Percentiles rank a stretch among this genome's conserved stretches.
Conservation (phyloP, 768 basidiomycete species). For the Mycena albidolilacea region DNA sequence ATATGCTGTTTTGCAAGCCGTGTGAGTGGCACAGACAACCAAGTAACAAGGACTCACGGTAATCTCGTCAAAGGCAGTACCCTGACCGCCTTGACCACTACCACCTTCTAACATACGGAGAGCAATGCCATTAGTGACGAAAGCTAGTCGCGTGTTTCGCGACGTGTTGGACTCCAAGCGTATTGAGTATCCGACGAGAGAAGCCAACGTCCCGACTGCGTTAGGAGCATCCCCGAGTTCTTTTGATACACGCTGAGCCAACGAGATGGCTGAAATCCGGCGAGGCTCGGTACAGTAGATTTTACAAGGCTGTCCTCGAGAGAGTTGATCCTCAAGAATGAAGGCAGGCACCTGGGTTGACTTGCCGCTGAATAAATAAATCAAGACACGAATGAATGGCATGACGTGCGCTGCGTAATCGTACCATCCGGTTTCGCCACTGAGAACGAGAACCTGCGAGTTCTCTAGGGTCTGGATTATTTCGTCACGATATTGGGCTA, state of each 20-base stretch:
- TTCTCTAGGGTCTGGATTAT: constrained; percentile 80
- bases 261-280: constrained; percentile 95
- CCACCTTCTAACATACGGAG: constrained; percentile 96
- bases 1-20: constrained; percentile 74
- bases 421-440: constrained; percentile 62
- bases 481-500: constrained; percentile 83
- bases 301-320: constrained; percentile 86
- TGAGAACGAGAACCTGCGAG: constrained; percentile 90
- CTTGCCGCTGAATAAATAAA: constrained; percentile 79
- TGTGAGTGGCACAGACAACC: constrained; percentile 16
- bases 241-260: constrained; percentile 93
- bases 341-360: constrained; percentile 97
- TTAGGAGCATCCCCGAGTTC: constrained; percentile 92
- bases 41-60: constrained; percentile 69
- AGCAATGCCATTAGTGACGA: constrained; percentile 95
- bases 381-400: constrained; percentile 15
- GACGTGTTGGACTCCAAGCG: constrained; percentile 91
- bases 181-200: constrained; percentile 95
- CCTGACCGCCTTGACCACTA: constrained; percentile 75
- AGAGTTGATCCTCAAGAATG: constrained; percentile 91
- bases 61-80: constrained; percentile 92
- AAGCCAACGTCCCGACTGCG: constrained; percentile 80
- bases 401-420: constrained; percentile 20
- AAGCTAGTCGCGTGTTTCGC: constrained; percentile 83
- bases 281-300: constrained; percentile 97